A percentile compares a stretch with the other conserved stretches of the same genome.
Evolutionary conservation across 495 filamentous ascomycete genomes (phyloP).

Genomic region (Xylaria venustula): DNA sequence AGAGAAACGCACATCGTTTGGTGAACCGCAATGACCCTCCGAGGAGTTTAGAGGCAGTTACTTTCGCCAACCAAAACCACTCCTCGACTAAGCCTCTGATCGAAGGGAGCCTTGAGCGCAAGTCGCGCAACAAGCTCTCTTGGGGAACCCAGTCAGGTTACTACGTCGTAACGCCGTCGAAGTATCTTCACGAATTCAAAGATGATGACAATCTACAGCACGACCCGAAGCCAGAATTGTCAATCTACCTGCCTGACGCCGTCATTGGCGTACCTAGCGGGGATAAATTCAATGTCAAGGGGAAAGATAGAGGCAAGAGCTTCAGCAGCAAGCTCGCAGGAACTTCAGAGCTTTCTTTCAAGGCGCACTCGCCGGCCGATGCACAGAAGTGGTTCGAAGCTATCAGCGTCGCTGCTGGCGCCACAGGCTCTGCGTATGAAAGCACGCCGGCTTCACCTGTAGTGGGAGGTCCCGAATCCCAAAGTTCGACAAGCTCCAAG

Average conservation of each 20-base stretch:
- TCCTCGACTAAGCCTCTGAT: constrained; percentile 75
- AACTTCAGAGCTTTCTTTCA: constrained; percentile 52
- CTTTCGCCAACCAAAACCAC: constrained; percentile 88
- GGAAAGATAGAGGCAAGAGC: constrained; percentile 69
- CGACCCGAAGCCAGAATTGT: constrained; percentile 82
- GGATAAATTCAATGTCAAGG: constrained; percentile 89
- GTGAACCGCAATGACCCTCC: constrained; percentile 74
- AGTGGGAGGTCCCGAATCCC: constrained; percentile 8
- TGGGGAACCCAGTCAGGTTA: constrained; percentile 77
- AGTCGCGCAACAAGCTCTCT: constrained; percentile 70
- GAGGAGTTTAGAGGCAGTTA: constrained; percentile 66
- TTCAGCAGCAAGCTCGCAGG: constrained; percentile 54
- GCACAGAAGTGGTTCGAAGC: constrained; percentile 81
- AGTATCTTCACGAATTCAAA: constrained; percentile 94
- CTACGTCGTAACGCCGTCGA: constrained; percentile 83
- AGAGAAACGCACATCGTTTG: constrained; percentile 66
- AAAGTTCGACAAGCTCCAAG: constrained; percentile 12
- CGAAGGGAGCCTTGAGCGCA: constrained; percentile 83
- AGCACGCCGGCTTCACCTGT: constrained; percentile 25
- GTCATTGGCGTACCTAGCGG: constrained; percentile 70
- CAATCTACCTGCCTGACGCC: constrained; percentile 91
- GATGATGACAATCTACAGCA: constrained; percentile 79
- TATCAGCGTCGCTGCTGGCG: constrained; percentile 51
- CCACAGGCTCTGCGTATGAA: constrained; percentile 31
- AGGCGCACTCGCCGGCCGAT: constrained; percentile 69